Evolutionary conservation across 176 grass and related monocot genomes (phyloP).

Genomic region (Pontederia crassipes): DNA sequence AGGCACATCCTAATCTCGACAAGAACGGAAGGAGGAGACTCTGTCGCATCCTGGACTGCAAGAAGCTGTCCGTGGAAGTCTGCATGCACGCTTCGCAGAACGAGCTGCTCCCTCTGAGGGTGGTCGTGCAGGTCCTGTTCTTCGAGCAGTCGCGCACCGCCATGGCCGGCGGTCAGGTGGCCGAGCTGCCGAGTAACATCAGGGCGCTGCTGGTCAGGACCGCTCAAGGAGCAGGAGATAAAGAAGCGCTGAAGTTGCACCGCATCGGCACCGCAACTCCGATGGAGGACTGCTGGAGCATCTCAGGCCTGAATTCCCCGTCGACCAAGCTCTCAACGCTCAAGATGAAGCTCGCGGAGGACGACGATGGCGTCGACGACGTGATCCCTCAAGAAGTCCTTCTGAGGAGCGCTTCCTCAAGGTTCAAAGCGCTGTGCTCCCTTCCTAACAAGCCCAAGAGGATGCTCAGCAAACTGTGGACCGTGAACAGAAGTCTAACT

Average conservation of each 20-base stretch:
- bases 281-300: slow-evolving; percentile 45
- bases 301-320: slow-evolving; percentile 39
- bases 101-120: slow-evolving; percentile 66
- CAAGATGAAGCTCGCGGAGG: slow-evolving; percentile 77
- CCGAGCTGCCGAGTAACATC: slow-evolving; percentile 48
- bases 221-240: no score
- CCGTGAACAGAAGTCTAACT: slow-evolving; percentile 35
- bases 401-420: slow-evolving; percentile 45
- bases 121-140: slow-evolving; percentile 92
- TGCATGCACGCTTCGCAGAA: slow-evolving; percentile 81
- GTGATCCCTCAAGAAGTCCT: slow-evolving; percentile 38
- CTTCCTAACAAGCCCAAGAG: slow-evolving; percentile 63
- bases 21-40: slow-evolving; percentile 61
- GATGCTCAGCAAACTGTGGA: slow-evolving; percentile 69
- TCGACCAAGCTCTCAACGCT: slow-evolving; percentile 69
- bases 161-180: slow-evolving; percentile 23
- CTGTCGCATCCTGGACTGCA: slow-evolving; percentile 72
- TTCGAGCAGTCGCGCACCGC: slow-evolving; percentile 70
- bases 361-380: slow-evolving; percentile 29
- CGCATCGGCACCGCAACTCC: slow-evolving; percentile 29
- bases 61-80: slow-evolving; percentile 70
- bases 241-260: no score
- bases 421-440: slow-evolving; percentile 73
- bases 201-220: slow-evolving; percentile 57
- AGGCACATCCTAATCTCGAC: slow-evolving; percentile 69